Base-by-base conservation (phyloP, 1,284 basidiomycete species). In the Irpex rosettiformis region DNA sequence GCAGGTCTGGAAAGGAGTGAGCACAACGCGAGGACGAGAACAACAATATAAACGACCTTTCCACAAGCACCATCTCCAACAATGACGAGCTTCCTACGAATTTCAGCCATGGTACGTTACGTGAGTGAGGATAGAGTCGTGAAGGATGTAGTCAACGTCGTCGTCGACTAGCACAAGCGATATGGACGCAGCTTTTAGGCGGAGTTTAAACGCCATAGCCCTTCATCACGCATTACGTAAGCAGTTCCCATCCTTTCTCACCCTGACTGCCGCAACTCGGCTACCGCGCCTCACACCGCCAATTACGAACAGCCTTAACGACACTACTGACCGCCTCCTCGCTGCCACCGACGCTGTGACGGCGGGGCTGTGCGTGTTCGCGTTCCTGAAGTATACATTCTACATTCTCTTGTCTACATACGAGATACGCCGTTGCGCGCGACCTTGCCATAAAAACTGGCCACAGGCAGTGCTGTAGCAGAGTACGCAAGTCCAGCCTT, bases 51-150 rank as follows among this genome's bases (percentile, higher is more conserved):
- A 54, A 58, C 37, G 28, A 75, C 77, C 77, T 84, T 84, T 72
- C 83, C 83, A 66, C 82, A 84, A 67, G 82, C 81, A 73, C 81
- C 81, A 69, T 83, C 81, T 56, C 81, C 81, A 58, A 82, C 81
- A 65, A 82, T 81, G 62, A 82, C 80, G 59, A 82, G 77, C 71
- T 82, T 82, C 68, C 78, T 75, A 68, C 78, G 78, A 60, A 80
- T 79, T 69, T 79, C 76, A 66, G 77, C 74, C 77, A 76, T 76
- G 54, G 47, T 55, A 59, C 42, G 58, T 51, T 58, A 54, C 52
- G 58, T 64, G 62, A 54, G 58, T 54, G 58, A 62, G 58, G 57
- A 52, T 55, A 42, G 54, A 29, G 48, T 51, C 48, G 48, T 51
- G 48, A 28, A 51, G 45, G 57, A 45, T 43, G 29, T 56, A 43